Evolutionary conservation across 495 filamentous ascomycete species (phyloP).

Genomic region (Lophiotrema nucula): DNA sequence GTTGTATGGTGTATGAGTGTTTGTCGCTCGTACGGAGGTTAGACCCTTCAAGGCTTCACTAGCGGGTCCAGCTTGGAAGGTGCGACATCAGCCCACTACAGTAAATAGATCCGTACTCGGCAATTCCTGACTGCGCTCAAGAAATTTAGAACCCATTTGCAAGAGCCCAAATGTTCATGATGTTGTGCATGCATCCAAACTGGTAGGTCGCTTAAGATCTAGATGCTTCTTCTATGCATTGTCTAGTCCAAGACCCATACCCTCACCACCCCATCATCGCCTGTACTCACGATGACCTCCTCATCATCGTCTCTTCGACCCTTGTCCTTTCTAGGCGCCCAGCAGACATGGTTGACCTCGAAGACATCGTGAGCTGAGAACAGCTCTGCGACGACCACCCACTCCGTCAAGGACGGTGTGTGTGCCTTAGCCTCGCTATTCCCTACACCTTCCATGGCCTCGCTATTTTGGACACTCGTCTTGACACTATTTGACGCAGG

Average conservation of each 20-base stretch:
- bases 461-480: background rate
- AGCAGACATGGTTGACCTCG: constrained; percentile 87
- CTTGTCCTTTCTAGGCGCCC: constrained; percentile 55
- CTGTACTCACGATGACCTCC: constrained; percentile 67
- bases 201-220: too few relatives aligned
- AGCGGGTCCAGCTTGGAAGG: too few relatives aligned
- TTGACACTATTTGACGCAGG: constrained; percentile 44
- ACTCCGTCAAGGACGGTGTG: constrained; percentile 50
- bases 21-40: too few relatives aligned
- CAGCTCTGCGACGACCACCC: constrained; percentile 65
- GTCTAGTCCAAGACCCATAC: constrained; percentile 43
- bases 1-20: too few relatives aligned
- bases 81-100: too few relatives aligned
- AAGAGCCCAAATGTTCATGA: too few relatives aligned
- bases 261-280: constrained; percentile 55
- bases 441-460: background rate
- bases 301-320: constrained; percentile 33
- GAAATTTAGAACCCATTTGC: too few relatives aligned
- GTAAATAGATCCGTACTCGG: too few relatives aligned
- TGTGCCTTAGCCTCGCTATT: background rate
- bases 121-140: too few relatives aligned
- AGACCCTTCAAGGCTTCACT: too few relatives aligned
- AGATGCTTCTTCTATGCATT: too few relatives aligned
- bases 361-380: constrained; percentile 81
- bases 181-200: too few relatives aligned